Evolutionary conservation across 306 rosid genomes (phyloP).

Genomic region (Cotoneaster glaucophyllus): DNA sequence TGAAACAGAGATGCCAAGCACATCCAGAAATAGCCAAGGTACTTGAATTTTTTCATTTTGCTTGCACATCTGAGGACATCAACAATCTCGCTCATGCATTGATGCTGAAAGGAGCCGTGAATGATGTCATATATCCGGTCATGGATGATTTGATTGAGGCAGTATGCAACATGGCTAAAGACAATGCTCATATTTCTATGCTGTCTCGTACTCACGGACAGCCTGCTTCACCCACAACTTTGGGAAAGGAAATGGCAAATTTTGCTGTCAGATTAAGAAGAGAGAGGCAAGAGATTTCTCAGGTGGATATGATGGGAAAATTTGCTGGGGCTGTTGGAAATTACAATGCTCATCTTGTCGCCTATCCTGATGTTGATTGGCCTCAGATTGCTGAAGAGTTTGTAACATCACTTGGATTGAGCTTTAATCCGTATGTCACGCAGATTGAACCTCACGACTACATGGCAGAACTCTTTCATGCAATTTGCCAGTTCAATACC

Average conservation of each 20-base stretch:
- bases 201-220: slow-evolving; percentile 94
- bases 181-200: slow-evolving; percentile 61
- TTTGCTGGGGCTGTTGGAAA: slow-evolving; percentile 96
- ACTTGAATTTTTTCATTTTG: slow-evolving; percentile 87
- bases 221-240: slow-evolving; percentile 94
- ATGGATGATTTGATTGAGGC: slow-evolving; percentile 57
- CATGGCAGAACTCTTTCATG: slow-evolving; percentile 77
- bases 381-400: slow-evolving; percentile 62
- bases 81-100: slow-evolving; percentile 85
- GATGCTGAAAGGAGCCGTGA: slow-evolving; percentile 73
- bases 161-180: slow-evolving; percentile 54
- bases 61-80: slow-evolving; percentile 88
- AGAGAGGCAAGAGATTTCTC: slow-evolving; percentile 60
- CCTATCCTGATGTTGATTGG: slow-evolving; percentile 76
- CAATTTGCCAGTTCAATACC: slow-evolving; percentile 61
- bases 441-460: slow-evolving; percentile 95
- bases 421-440: slow-evolving; percentile 75
- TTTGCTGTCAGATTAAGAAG: slow-evolving; percentile 76
- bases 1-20: slow-evolving; percentile 65
- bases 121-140: slow-evolving; percentile 52
- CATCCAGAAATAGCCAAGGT: slow-evolving; percentile 71
- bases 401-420: slow-evolving; percentile 64
- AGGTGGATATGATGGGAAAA: slow-evolving; percentile 69
- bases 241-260: slow-evolving; percentile 92
- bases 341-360: slow-evolving; percentile 82